Base-by-base conservation (phyloP, 441 rosid species). In the Populus tomentosa region DNA sequence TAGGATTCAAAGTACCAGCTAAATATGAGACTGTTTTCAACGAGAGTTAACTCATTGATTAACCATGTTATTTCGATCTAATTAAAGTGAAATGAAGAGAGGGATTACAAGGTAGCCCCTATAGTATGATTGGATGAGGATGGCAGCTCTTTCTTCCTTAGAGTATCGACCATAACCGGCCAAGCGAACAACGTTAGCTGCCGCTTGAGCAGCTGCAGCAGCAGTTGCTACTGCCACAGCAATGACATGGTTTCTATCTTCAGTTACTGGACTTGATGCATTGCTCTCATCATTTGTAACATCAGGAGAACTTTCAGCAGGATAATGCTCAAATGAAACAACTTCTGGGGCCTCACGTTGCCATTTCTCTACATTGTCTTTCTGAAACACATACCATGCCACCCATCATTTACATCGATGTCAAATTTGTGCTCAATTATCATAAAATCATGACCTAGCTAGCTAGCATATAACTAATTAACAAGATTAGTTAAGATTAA, bases 161-260 rank as follows among this genome's bases (percentile, higher is more conserved):
- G 95, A 86, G 20, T 81, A 90, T 46, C 89, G 97, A 8, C 93
- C 92, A 74, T 88, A 89, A 14, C 98, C 97, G 4, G 98, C 97
- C 79, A 95, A 82, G n/a, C 94, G 82, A 65, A 95, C 97, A 36
- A 90, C 98, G 85, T 91, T 92, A 6, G 98, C 97, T 0, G 99
- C 99, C 0, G 98, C 97, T 83, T 91, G 94, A 30, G 98, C 99
- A 0, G 99, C 98, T 2, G 92, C 98, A 0, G 95, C 99, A 1
- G 99, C 99, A 8, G 98, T 92, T 2, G 98, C 98, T 75, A 85
- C 86, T 8, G 99, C 99, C 13, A 94, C 97, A 6, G 94, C 98
- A 67, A 94, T 89, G 1, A 94, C 97, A 67, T 92, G 98, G 56
- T 86, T 85, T 81, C 89, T 88, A 61, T 89, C 97, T 76, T 88